phyloP scores from a whole-genome alignment of 2,329 filamentous ascomycete genomes.

The Cytospora chrysosperma region DNA sequence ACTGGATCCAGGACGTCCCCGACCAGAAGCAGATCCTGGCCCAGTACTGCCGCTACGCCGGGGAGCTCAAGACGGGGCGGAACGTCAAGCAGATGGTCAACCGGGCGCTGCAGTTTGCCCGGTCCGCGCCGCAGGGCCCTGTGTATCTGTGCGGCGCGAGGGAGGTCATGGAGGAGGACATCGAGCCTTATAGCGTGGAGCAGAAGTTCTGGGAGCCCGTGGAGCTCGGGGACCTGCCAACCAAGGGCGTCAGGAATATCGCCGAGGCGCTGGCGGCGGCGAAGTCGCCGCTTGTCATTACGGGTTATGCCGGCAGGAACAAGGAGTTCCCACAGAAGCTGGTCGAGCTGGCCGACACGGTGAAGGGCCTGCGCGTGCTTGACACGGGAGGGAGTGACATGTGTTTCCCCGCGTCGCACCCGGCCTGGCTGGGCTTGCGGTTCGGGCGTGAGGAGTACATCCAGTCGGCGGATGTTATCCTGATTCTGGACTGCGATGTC shows the following conservation, averaged over 20 bases:
- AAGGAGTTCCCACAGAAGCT: slow-evolving; percentile 60
- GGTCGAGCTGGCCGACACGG: slow-evolving; percentile 64
- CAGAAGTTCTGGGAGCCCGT: slow-evolving; percentile 71
- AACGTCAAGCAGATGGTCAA: slow-evolving; percentile 91
- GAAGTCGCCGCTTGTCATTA: slow-evolving; percentile 66
- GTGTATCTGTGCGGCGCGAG: slow-evolving; percentile 77
- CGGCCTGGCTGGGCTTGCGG: slow-evolving; percentile 65
- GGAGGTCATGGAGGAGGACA: slow-evolving; percentile 84
- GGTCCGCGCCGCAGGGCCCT: slow-evolving; percentile 72
- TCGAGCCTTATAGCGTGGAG: slow-evolving; percentile 67
- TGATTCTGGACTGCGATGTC: slow-evolving; percentile 86
- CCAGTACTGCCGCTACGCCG: slow-evolving; percentile 83
- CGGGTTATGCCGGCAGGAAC: slow-evolving; percentile 70
- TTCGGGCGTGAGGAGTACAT: slow-evolving; percentile 75
- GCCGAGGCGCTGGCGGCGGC: slow-evolving; percentile 63
- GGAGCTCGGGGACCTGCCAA: slow-evolving; percentile 59
- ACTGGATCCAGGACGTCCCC: slow-evolving; percentile 44
- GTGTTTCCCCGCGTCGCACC: slow-evolving; percentile 74
- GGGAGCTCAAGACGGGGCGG: slow-evolving; percentile 77
- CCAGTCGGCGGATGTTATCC: slow-evolving; percentile 74
- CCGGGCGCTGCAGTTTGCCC: slow-evolving; percentile 79
- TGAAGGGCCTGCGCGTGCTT: slow-evolving; percentile 68
- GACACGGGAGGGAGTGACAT: slow-evolving; percentile 79
- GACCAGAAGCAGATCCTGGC: slow-evolving; percentile 56
- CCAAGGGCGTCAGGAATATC: slow-evolving; percentile 55